These are phyloP conservation scores for Heterobasidion annosum DNA, from an alignment of 1,284 basidiomycete species.

Conservation along the genomic window DNA sequence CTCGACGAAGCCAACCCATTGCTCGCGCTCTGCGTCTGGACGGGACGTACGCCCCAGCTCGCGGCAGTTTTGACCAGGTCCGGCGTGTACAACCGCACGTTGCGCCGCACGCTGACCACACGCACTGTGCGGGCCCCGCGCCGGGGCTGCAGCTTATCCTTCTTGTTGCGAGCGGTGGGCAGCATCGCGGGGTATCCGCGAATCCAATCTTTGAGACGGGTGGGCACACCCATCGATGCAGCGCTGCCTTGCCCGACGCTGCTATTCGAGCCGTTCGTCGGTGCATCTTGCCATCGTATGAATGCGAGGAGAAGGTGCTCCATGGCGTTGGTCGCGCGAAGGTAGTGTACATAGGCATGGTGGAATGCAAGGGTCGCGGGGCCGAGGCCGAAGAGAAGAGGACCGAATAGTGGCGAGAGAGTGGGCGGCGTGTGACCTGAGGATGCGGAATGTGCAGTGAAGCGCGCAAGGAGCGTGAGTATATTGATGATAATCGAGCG, in stretches of 20 bases:
- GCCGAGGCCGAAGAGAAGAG: conserved; percentile 74
- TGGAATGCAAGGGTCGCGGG: conserved; percentile 59
- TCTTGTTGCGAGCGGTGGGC: conserved; percentile 22
- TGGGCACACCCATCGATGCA: conserved; percentile 59
- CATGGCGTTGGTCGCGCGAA: conserved; percentile 74
- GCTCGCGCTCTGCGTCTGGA: conserved; percentile 16
- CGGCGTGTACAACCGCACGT: conserved; percentile 74
- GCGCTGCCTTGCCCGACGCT: conserved; percentile 32
- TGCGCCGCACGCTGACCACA: conserved; percentile 64
- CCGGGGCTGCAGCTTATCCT: conserved; percentile 45
- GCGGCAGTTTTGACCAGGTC: conserved; percentile 72
- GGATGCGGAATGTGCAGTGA: conserved; percentile 70
- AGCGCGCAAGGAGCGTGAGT: conserved; percentile 66
- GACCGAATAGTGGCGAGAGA: conserved; percentile 83
- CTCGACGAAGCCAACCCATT: conserved; percentile 46
- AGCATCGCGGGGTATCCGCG: conserved; percentile 73
- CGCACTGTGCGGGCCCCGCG: conserved; percentile 66
- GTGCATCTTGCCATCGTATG: conserved; percentile 69
- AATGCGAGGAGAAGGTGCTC: conserved; percentile 84
- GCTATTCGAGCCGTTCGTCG: conserved; percentile 20
- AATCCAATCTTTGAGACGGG: conserved; percentile 79
- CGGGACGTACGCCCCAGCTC: conserved; percentile 49
- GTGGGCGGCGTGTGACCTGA: conserved; percentile 82
- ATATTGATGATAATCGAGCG: conserved; percentile 57
- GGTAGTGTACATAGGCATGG: conserved; percentile 72